Evolutionary conservation across 768 basidiomycete species (phyloP).

Genomic region (Ramaria rubella): DNA sequence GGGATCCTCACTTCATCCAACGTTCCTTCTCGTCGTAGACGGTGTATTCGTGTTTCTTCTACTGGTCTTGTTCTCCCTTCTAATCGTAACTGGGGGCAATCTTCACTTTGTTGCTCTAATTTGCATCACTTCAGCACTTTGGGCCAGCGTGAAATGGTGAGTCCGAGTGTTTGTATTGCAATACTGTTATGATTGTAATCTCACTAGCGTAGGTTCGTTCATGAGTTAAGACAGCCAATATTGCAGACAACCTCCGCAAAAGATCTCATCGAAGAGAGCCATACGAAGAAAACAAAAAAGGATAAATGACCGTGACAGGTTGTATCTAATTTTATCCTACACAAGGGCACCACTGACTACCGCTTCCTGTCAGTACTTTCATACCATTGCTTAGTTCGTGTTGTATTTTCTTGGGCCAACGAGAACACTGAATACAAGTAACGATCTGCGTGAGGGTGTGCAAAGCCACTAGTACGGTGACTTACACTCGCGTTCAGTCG

Average conservation of each 20-base stretch:
- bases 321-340: not conserved
- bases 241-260: not conserved
- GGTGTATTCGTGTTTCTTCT: constrained; percentile 52
- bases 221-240: constrained; percentile 45
- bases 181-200: no score
- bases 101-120: constrained; percentile 63
- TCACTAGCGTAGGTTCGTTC: constrained; percentile 48
- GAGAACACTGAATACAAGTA: constrained; percentile 63
- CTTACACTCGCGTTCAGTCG: constrained; percentile 87
- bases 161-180: constrained; percentile 17
- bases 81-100: constrained; percentile 56
- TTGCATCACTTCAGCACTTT: constrained; percentile 57
- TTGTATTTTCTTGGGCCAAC: constrained; percentile 76
- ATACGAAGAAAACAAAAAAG: not conserved
- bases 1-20: constrained; percentile 70
- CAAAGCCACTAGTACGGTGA: constrained; percentile 13
- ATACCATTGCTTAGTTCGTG: constrained; percentile 77
- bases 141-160: constrained; percentile 80
- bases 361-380: constrained; percentile 55
- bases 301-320: not conserved
- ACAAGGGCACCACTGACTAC: not conserved
- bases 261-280: not conserved
- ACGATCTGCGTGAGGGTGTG: constrained; percentile 10
- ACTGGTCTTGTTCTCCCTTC: constrained; percentile 50
- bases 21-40: constrained; percentile 59